These are phyloP conservation scores for Chenopodium quinoa DNA, from an alignment of 148 eudicot genomes.

Conservation along the genomic window DNA sequence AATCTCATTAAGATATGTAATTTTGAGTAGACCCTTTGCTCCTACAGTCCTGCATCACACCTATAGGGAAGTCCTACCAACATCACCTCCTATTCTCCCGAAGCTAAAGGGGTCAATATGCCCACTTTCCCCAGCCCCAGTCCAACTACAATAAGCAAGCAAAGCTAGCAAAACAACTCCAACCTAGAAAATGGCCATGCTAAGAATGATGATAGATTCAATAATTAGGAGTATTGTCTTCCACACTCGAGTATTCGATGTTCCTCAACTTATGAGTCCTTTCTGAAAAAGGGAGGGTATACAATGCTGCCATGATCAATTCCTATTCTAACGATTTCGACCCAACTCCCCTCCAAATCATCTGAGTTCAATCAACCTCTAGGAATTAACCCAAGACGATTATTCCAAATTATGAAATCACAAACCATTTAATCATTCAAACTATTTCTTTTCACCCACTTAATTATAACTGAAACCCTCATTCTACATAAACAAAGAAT, in stretches of 20 bases:
- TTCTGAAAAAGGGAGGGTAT: background rate
- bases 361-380: background rate
- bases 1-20: no score
- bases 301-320: background rate
- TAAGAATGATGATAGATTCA: background rate
- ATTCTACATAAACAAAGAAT: background rate
- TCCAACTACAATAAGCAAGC: background rate
- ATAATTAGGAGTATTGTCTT: background rate
- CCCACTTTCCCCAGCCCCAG: no score
- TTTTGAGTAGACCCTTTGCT: no score
- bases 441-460: background rate
- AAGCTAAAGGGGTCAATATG: background rate
- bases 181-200: background rate
- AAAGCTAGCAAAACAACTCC: background rate
- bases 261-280: background rate
- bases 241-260: background rate
- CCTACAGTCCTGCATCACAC: no score
- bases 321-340: background rate
- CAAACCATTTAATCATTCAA: background rate
- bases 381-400: background rate
- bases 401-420: background rate
- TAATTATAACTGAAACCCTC: background rate
- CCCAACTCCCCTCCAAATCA: background rate
- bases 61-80: background rate
- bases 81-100: background rate